Conservation (phyloP, 306 rosid genomes). For the Sophora flavescens region DNA sequence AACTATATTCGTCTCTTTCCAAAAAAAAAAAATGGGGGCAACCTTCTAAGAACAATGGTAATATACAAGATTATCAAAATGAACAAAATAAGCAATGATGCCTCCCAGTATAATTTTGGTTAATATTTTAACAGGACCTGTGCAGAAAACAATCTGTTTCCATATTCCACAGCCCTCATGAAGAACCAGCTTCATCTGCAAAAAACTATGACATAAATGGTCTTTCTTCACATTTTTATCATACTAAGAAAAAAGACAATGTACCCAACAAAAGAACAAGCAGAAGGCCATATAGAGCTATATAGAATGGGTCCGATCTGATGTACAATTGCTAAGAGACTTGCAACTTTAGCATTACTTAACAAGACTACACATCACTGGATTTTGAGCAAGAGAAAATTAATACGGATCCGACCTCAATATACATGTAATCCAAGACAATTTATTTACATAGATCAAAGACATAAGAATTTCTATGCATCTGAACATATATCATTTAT, state of each 20-base stretch:
- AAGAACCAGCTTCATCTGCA: constrained; percentile 76
- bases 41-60: constrained; percentile 57
- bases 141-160: constrained; percentile 50
- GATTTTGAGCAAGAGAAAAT: neutral
- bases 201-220: constrained; percentile 39
- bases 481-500: neutral
- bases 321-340: neutral
- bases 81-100: constrained; percentile 42
- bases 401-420: neutral
- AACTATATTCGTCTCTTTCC: constrained; percentile 67
- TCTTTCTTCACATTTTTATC: neutral
- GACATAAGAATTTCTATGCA: neutral
- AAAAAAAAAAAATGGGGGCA: neutral
- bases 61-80: constrained; percentile 67
- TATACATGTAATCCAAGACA: neutral
- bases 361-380: neutral
- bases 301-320: neutral
- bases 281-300: neutral
- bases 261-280: neutral
- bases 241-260: neutral
- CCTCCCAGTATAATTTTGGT: constrained; percentile 50
- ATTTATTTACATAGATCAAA: neutral
- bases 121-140: constrained; percentile 54
- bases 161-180: constrained; percentile 53
- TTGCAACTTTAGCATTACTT: constrained; percentile 14